Conservation (phyloP, 768 basidiomycete species). For the Podaxis carcinomalis region DNA sequence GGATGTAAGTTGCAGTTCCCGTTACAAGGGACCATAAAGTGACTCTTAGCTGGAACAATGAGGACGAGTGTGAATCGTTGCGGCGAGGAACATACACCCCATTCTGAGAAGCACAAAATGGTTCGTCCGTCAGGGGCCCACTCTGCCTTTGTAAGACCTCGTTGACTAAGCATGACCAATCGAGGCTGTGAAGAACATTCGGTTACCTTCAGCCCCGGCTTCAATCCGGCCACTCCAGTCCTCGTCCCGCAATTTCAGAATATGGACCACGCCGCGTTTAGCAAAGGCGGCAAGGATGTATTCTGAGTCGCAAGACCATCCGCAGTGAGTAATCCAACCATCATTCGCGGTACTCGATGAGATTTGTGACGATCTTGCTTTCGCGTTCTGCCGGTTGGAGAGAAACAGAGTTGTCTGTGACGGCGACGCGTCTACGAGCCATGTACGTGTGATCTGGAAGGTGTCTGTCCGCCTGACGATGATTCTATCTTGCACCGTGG, state of each 20-base stretch:
- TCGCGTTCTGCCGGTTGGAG: constrained; percentile 28
- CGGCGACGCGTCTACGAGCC: constrained; percentile 57
- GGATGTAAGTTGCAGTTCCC: constrained; percentile 76
- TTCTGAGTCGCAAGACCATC: constrained; percentile 88
- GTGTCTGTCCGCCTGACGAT: constrained; percentile 83
- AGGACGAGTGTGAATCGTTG: background rate
- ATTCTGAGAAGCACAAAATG: constrained; percentile 87
- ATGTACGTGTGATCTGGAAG: constrained; percentile 78
- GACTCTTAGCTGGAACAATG: constrained; percentile 61
- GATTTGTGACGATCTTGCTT: constrained; percentile 21
- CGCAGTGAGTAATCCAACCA: constrained; percentile 64
- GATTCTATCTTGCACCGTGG: constrained; percentile 71
- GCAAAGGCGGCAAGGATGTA: constrained; percentile 79
- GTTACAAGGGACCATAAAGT: constrained; percentile 82
- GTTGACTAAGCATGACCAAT: constrained; percentile 11
- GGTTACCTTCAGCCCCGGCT: constrained; percentile 65
- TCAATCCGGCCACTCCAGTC: constrained; percentile 76
- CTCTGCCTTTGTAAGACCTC: constrained; percentile 77
- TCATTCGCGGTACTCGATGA: constrained; percentile 23
- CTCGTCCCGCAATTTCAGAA: constrained; percentile 79
- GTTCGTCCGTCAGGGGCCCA: constrained; percentile 87
- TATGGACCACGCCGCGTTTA: constrained; percentile 65
- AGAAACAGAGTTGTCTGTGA: constrained; percentile 46
- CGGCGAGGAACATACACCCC: constrained; percentile 65
- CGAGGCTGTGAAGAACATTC: background rate